Evolutionary conservation across 768 basidiomycete species (phyloP).

Genomic region (Trametes villosa): DNA sequence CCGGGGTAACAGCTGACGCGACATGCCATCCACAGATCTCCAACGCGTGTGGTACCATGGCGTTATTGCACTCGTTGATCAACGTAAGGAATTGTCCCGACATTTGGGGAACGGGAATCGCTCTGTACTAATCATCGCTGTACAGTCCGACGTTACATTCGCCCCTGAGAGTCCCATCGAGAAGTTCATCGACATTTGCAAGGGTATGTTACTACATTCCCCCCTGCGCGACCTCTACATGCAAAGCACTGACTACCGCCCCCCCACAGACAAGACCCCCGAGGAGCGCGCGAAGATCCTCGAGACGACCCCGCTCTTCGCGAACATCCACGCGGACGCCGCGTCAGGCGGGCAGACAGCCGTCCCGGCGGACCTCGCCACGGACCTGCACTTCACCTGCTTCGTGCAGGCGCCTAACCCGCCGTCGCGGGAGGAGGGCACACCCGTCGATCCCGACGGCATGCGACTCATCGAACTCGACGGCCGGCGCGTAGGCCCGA

Average conservation of each 20-base stretch:
- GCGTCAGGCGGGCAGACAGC: conserved; percentile 72
- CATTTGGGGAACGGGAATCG: not conserved
- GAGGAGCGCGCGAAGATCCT: conserved; percentile 76
- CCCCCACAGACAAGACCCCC: conserved; percentile 62
- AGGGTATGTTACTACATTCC: conserved; percentile 43
- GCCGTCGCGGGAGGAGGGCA: conserved; percentile 36
- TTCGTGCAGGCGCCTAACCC: conserved; percentile 73
- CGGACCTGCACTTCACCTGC: conserved; percentile 85
- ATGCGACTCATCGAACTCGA: conserved; percentile 81
- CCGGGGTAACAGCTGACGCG: not conserved
- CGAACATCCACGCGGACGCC: conserved; percentile 72
- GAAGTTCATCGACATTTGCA: conserved; percentile 66
- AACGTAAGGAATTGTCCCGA: conserved; percentile 56
- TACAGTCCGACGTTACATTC: conserved; percentile 61
- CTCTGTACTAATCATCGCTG: not conserved
- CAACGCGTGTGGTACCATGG: conserved; percentile 39
- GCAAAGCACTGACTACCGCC: not conserved
- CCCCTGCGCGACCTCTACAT: not conserved
- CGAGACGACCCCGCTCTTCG: conserved; percentile 76
- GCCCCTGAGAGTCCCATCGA: conserved; percentile 61
- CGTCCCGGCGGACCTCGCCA: conserved; percentile 65
- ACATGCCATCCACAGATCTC: conserved; percentile 29
- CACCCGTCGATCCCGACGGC: conserved; percentile 16
- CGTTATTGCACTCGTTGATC: conserved; percentile 51
- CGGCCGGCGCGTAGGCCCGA: conserved; percentile 74